Conservation (phyloP, 2,329 filamentous ascomycete species). For the Teratosphaeria destructans region DNA sequence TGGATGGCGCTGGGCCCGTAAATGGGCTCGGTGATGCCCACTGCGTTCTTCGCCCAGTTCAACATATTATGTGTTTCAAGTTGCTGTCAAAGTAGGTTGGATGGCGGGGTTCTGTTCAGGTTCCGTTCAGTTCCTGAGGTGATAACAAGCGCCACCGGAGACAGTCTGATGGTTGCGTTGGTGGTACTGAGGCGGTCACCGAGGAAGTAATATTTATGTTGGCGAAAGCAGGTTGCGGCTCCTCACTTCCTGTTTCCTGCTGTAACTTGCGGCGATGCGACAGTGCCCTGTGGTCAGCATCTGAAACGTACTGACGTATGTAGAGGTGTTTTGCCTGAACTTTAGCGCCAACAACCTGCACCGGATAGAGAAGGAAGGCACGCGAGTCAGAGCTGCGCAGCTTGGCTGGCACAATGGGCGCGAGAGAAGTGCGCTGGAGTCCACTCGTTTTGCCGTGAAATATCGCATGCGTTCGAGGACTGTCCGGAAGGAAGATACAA, state of each 20-base stretch:
- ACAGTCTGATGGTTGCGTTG: neutral
- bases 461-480: neutral
- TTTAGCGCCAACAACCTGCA: neutral
- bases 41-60: constrained; percentile 88
- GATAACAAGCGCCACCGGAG: neutral
- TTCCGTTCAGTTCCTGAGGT: neutral
- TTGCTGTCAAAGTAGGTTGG: neutral
- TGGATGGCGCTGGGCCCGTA: constrained; percentile 84
- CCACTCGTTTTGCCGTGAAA: neutral
- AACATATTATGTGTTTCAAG: constrained; percentile 50
- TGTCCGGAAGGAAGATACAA: neutral
- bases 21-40: constrained; percentile 90
- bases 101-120: neutral
- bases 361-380: neutral
- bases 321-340: neutral
- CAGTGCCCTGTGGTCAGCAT: neutral
- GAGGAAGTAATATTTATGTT: too few species aligned
- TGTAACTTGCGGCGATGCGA: neutral
- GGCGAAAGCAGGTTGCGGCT: neutral
- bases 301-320: neutral
- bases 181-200: too few species aligned
- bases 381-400: neutral
- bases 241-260: neutral
- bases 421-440: too few species aligned
- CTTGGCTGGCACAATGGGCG: too few species aligned